Evolutionary conservation across 345 rosid species (phyloP).

Genomic region (Toxicodendron radicans): DNA sequence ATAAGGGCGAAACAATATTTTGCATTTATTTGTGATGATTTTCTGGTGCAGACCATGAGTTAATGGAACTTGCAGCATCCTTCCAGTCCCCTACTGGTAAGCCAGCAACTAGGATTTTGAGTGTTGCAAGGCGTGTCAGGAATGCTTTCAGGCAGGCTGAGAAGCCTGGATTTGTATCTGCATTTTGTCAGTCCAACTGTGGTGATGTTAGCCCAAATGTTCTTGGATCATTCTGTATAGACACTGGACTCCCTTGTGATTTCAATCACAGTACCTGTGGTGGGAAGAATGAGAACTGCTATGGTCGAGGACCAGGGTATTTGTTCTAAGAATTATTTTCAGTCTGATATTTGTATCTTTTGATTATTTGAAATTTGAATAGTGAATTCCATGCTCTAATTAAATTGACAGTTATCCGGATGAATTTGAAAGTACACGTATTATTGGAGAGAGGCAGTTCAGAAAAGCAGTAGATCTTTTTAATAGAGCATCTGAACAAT

Average conservation of each 20-base stretch:
- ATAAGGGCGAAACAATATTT: background rate
- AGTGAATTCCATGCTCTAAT: conserved; percentile 19
- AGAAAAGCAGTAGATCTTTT: conserved; percentile 79
- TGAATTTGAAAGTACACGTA: conserved; percentile 94
- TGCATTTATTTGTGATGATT: conserved; percentile 13
- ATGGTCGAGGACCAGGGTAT: conserved; percentile 99
- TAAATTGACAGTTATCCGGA: conserved; percentile 69
- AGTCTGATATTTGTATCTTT: background rate
- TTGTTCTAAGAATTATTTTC: conserved; percentile 8
- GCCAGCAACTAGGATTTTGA: conserved; percentile 60
- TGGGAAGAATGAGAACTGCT: conserved; percentile 89
- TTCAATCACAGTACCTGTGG: conserved; percentile 97
- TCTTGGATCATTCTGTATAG: conserved; percentile 89
- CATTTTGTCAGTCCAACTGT: conserved; percentile 95
- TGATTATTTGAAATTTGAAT: conserved; percentile 3
- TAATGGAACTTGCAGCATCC: conserved; percentile 89
- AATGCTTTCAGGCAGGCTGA: conserved; percentile 76
- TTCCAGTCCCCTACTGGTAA: conserved; percentile 74
- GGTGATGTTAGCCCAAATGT: conserved; percentile 99
- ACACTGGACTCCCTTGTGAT: conserved; percentile 94
- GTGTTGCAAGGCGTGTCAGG: conserved; percentile 79
- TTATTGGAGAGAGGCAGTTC: conserved; percentile 94
- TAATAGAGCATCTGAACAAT: conserved; percentile 71
- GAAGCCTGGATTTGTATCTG: conserved; percentile 86
- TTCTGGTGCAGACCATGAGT: conserved; percentile 61